phyloP scores from a whole-genome alignment of 768 basidiomycete species.

The Leccinum subtestaceum region DNA sequence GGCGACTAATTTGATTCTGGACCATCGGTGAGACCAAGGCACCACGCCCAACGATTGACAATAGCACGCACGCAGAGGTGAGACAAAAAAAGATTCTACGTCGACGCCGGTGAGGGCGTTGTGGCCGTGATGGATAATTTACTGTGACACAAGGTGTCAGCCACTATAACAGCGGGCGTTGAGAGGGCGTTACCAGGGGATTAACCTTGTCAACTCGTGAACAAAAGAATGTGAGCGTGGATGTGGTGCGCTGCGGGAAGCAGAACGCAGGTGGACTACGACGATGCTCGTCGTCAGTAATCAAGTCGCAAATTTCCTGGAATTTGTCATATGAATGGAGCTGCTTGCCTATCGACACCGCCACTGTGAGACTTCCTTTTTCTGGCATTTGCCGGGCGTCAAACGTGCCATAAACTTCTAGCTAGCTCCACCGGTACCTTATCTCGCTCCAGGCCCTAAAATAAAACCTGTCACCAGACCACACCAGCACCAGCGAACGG shows the following conservation, averaged over 20 bases:
- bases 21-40: slow-evolving; percentile 14
- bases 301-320: slow-evolving; percentile 17
- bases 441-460: background rate
- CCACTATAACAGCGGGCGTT: background rate
- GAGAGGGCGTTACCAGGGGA: slow-evolving; percentile 4
- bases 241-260: background rate
- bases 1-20: slow-evolving; percentile 11
- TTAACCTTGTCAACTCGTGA: slow-evolving; percentile 11
- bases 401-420: background rate
- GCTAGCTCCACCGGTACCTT: slow-evolving; percentile 1
- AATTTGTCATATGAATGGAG: slow-evolving; percentile 26
- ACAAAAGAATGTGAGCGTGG: slow-evolving; percentile 10
- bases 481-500: background rate
- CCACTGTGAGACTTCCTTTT: slow-evolving; percentile 24
- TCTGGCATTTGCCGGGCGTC: background rate
- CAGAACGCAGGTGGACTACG: slow-evolving; percentile 2
- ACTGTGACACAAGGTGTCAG: slow-evolving; percentile 16
- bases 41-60: background rate
- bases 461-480: background rate
- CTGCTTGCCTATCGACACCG: slow-evolving; percentile 15
- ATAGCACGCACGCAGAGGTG: slow-evolving; percentile 10
- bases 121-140: slow-evolving; percentile 13
- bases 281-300: slow-evolving; percentile 16
- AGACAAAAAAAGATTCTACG: slow-evolving; percentile 2
- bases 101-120: slow-evolving; percentile 6